Evolutionary conservation across 768 basidiomycete species (phyloP).

Genomic region (Serendipita sp.): DNA sequence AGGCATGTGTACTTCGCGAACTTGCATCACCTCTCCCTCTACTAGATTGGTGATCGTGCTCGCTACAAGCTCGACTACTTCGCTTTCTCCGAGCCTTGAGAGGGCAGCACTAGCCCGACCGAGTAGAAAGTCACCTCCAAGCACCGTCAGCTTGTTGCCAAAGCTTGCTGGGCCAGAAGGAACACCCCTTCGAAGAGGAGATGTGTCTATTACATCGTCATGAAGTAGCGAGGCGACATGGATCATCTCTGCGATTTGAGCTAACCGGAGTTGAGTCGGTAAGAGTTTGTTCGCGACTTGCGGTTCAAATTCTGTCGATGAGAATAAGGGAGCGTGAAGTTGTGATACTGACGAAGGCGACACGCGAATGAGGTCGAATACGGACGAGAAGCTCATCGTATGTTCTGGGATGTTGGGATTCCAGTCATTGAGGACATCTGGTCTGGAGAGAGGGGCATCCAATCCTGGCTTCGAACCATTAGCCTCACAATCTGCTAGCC

Average conservation of each 20-base stretch:
- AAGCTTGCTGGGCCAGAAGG: constrained; percentile 60
- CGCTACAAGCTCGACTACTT: constrained; percentile 87
- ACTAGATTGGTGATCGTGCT: constrained; percentile 88
- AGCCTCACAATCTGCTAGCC: constrained; percentile 43
- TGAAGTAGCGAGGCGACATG: constrained; percentile 89
- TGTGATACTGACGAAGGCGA: no score
- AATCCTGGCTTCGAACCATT: constrained; percentile 43
- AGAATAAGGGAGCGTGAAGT: constrained; percentile 29
- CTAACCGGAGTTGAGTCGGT: constrained; percentile 80
- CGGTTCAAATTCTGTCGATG: constrained; percentile 22
- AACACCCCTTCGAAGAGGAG: constrained; percentile 51
- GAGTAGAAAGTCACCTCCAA: constrained; percentile 90
- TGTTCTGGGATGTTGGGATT: constrained; percentile 77
- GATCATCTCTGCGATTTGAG: constrained; percentile 96
- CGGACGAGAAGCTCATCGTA: constrained; percentile 45
- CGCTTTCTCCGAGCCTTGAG: constrained; percentile 65
- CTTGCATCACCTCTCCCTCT: constrained; percentile 89
- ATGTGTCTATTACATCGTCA: constrained; percentile 71
- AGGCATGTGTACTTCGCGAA: constrained; percentile 18
- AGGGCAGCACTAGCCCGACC: constrained; percentile 81
- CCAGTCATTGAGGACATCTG: constrained; percentile 79
- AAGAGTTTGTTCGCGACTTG: constrained; percentile 33
- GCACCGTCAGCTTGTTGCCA: constrained; percentile 85
- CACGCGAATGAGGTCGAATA: constrained; percentile 22
- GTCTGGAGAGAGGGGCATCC: constrained; percentile 60